Base-by-base conservation (phyloP, 1,139 yeast genomes). In the Geotrichum restrictum region DNA sequence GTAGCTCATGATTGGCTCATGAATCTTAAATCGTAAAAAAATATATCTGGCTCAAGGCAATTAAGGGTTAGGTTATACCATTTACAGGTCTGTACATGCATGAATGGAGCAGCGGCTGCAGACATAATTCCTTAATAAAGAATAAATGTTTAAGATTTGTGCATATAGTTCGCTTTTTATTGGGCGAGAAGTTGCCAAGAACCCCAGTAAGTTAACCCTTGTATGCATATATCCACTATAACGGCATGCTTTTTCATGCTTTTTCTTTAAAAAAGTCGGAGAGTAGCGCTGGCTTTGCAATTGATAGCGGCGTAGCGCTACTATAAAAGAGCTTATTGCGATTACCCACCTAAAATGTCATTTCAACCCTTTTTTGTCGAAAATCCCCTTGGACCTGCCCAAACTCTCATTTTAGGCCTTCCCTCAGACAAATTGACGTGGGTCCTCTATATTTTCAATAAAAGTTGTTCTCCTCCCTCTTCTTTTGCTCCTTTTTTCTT, bases 181-280 rank as follows among this genome's bases (percentile, higher is more conserved):
- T 24, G 29, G 29, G 8, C 29, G 43, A 39, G n/a, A n/a, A n/a
- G n/a, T n/a, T n/a, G n/a, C n/a, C n/a, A 22, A 38, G 41, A 38
- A 13, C 22, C 24, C n/a, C 19, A 10, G n/a, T 38, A 4, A 11
- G 22, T 22, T 38, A 18, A 38, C 41, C 13, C 22, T 38, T 22
- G n/a, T 16, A 13, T 18, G 18, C 10, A n/a, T 5, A 13, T 11
- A 10, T 38, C 4, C 8, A 8, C 41, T n/a, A n/a, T n/a, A n/a
- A n/a, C n/a, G n/a, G n/a, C n/a, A n/a, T n/a, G n/a, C n/a, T n/a
- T n/a, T n/a, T n/a, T n/a, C n/a, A n/a, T n/a, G n/a, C n/a, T n/a
- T n/a, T n/a, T n/a, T n/a, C n/a, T n/a, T n/a, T n/a, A n/a, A n/a
- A n/a, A n/a, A n/a, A n/a, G n/a, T n/a, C n/a, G n/a, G n/a, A 14